These are phyloP conservation scores for Volvox reticuliferus DNA, from an alignment of 139 green algal genomes.

Conservation along the genomic window DNA sequence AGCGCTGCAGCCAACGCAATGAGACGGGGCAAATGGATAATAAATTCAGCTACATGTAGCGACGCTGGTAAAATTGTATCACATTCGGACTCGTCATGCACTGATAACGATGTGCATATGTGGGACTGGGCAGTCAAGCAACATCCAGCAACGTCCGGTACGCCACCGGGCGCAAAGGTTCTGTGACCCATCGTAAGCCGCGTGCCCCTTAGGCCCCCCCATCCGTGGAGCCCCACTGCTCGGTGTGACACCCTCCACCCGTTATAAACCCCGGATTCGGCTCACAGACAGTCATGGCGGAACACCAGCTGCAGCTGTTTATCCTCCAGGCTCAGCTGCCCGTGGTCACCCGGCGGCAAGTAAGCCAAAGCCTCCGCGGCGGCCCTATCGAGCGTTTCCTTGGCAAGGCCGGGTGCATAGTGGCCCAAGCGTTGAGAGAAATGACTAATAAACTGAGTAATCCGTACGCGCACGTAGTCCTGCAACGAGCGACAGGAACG, in stretches of 20 bases:
- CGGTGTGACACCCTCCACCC: too few relatives aligned
- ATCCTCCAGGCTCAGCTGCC: slow-evolving; percentile 66
- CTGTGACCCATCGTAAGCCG: not conserved
- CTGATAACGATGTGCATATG: too few relatives aligned
- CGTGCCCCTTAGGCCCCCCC: not conserved
- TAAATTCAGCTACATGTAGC: too few relatives aligned
- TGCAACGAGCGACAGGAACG: slow-evolving; percentile 1
- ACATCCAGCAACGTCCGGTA: too few relatives aligned
- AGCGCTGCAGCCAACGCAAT: slow-evolving; percentile 61
- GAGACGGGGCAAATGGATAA: too few relatives aligned
- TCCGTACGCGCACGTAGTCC: slow-evolving; percentile 52
- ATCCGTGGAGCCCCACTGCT: not conserved
- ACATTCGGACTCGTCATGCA: too few relatives aligned
- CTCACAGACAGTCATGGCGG: slow-evolving; percentile 91
- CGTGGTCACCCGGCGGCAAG: slow-evolving; percentile 77
- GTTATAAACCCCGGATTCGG: not conserved
- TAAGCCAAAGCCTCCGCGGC: slow-evolving; percentile 66
- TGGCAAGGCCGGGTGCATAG: slow-evolving; percentile 60
- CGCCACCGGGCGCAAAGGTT: too few relatives aligned
- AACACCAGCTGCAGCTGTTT: slow-evolving; percentile 91
- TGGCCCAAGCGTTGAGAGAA: slow-evolving; percentile 39
- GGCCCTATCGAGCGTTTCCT: slow-evolving; percentile 66
- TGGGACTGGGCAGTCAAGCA: too few relatives aligned
- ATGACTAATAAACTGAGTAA: slow-evolving; percentile 43
- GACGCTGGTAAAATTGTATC: too few relatives aligned